Base-by-base conservation (phyloP, 192 early-diverging fungal genomes). In the Umbelopsis sp. region DNA sequence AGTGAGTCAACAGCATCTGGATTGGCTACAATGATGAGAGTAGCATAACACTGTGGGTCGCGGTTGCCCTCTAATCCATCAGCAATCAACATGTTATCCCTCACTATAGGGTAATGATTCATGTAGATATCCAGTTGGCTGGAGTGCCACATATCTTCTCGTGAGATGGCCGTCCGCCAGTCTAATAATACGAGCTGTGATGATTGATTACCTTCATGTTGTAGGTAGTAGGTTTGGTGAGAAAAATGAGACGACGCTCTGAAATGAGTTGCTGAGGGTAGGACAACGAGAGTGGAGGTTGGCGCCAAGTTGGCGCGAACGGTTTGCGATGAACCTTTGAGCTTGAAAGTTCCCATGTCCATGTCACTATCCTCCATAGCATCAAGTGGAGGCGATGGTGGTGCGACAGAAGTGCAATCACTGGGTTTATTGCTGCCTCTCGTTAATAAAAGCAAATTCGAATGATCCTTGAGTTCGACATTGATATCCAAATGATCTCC, bases 231-330 rank as follows among this genome's bases (percentile, higher is more conserved):
- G 7, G 44, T 35, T 74, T 96, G 94, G 30, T 78, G 67, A 71
- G 91, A 90, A 61, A 71, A 78, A 67, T 90, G 95, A 35, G 79
- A 69, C 0, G 92, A 81, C 23, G 75, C 85, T 21, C 81, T 67
- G 61, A 95, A 95, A 74, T 89, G 90, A 8, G 90, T 91, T 13
- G 93, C 90, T 4, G 92, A 93, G 6, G 94, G 94, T 47, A 95
- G 66, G 46, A 91, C 47, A 27, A 86, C 78, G 0, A 94, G 64
- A 2, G 89, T 77, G 0, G 83, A 82, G 8, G 67, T 50, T 0
- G 74, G 47, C 1, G 67, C 78, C 1, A 95, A 71, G 11, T 51
- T 41, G 0, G 82, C 72, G 11, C 77, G 66, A 35, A 93, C 64
- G 0, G 74, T 81, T 65, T 92, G 91, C 13, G 55, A 61, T 61